These are phyloP conservation scores for Aphanomyces euteiches DNA, from an alignment of 352 stramenopile genomes.

Conservation along the genomic window DNA sequence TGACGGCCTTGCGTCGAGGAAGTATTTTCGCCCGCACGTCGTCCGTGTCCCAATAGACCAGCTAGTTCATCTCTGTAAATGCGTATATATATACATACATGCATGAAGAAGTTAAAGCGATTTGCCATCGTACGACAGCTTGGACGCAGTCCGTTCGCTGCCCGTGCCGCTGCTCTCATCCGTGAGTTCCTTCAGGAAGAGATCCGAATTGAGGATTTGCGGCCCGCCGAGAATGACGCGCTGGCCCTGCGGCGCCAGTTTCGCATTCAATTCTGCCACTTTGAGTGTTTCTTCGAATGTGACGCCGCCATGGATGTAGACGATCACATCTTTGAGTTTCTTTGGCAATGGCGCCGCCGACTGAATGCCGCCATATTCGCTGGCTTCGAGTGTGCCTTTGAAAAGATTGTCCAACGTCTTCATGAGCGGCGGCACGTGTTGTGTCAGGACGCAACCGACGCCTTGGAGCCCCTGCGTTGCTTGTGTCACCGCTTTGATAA, in stretches of 20 bases:
- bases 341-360: constrained; percentile 94
- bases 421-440: constrained; percentile 96
- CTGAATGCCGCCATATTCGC: constrained; percentile 94
- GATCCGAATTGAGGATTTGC: constrained; percentile 96
- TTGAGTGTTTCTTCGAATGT: constrained; percentile 99
- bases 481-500: constrained; percentile 89
- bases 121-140: constrained; percentile 28
- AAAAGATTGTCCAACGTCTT: constrained; percentile 85
- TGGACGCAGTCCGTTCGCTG: neutral
- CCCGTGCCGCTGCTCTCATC: constrained; percentile 37
- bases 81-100: no score
- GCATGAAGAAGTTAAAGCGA: constrained; percentile 7
- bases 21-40: constrained; percentile 83
- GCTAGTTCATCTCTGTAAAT: no score
- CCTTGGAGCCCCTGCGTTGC: constrained; percentile 91
- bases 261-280: constrained; percentile 95
- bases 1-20: constrained; percentile 69
- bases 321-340: constrained; percentile 94
- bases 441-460: constrained; percentile 98
- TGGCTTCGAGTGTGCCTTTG: constrained; percentile 73
- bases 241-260: constrained; percentile 66
- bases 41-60: constrained; percentile 32
- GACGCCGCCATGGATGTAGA: constrained; percentile 97
- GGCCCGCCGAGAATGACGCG: constrained; percentile 94
- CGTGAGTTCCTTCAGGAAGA: constrained; percentile 93